Evolutionary conservation across 2,329 filamentous ascomycete species (phyloP), one percentile per base, ranked within the genome.

Genomic region (Cladophialophora yegresii): DNA sequence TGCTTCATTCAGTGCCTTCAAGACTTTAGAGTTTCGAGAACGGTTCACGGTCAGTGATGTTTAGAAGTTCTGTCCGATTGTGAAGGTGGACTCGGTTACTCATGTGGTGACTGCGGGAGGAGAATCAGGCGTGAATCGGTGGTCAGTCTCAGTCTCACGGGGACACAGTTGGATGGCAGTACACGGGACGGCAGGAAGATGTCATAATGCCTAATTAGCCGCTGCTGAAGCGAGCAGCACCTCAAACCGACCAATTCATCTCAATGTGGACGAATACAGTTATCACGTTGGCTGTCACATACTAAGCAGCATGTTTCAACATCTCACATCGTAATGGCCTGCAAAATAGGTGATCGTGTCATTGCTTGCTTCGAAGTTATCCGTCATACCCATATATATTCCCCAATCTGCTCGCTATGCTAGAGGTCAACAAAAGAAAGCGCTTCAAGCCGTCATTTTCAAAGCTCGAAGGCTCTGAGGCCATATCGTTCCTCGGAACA

Each of bases 401-500:
- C 57, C 28, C 12, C 55, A 43, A 32, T 10, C 55, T 54, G 43
- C 54, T 54, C 65, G 65, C 65, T 67, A 67, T 67, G 65, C 65
- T 67, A 59, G 36, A 60, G 61, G 53, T 54, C 22, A 50, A 61
- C 30, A 22, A 47, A 36, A 33, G 45, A 57, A 32, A 58, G 26
- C 55, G 40, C 40, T 28, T 22, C 23, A 22, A 26, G 20, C 22
- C 7, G 45, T 40, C 13, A 4, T 40, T 40, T 16, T 40, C 13
- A 40, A 40, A 4, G 13, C 16, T n/a, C 16, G 36, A 43, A 43
- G 8, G 36, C 36, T 43, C n/a, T 43, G 36, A 43, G 6, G n/a
- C 13, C n/a, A 7, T 43, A 2, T 43, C n/a, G 5, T 20, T 16
- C 36, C 36, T 4, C n/a, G 36, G 36, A n/a, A 26, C 23, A 23